These are phyloP conservation scores for Dalbergia cochinchinensis DNA, from an alignment of 306 rosid genomes.

Conservation along the genomic window DNA sequence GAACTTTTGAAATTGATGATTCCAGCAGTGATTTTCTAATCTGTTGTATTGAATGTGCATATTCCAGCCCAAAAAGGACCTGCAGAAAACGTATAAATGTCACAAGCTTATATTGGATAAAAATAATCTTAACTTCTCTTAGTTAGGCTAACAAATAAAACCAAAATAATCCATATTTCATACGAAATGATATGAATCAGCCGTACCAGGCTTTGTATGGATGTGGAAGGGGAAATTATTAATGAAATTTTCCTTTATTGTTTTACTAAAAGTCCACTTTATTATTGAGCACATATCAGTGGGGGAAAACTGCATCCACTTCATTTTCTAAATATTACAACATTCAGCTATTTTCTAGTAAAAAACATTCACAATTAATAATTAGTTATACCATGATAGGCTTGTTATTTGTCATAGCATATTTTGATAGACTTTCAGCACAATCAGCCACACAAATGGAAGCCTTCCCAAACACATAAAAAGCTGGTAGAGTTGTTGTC, in stretches of 20 bases:
- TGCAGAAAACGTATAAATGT: conserved; percentile 36
- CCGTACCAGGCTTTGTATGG: neutral
- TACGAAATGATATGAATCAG: conserved; percentile 1
- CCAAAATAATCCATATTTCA: neutral
- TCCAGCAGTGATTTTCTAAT: conserved; percentile 61
- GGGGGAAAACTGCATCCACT: conserved; percentile 16
- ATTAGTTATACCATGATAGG: conserved; percentile 64
- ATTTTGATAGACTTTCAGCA: conserved; percentile 54
- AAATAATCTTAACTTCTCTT: conserved; percentile 17
- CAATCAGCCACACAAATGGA: conserved; percentile 61
- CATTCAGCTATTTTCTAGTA: conserved; percentile 30
- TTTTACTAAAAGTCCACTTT: neutral
- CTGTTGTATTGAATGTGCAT: conserved; percentile 60
- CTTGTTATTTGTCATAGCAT: conserved; percentile 54
- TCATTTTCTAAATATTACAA: conserved; percentile 23
- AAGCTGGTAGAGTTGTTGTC: conserved; percentile 79
- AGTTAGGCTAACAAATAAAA: conserved; percentile 11
- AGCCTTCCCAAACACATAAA: conserved; percentile 84
- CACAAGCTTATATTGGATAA: conserved; percentile 16
- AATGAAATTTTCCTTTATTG: conserved; percentile 18
- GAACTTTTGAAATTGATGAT: conserved; percentile 51
- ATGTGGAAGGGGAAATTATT: conserved; percentile 24
- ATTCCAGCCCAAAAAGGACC: conserved; percentile 93
- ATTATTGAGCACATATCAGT: conserved; percentile 4
- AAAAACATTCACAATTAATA: neutral